A percentile compares a stretch with the other conserved stretches of the same genome.
phyloP scores from a whole-genome alignment of 2,329 filamentous ascomycete species.

The Fusarium falciforme region DNA sequence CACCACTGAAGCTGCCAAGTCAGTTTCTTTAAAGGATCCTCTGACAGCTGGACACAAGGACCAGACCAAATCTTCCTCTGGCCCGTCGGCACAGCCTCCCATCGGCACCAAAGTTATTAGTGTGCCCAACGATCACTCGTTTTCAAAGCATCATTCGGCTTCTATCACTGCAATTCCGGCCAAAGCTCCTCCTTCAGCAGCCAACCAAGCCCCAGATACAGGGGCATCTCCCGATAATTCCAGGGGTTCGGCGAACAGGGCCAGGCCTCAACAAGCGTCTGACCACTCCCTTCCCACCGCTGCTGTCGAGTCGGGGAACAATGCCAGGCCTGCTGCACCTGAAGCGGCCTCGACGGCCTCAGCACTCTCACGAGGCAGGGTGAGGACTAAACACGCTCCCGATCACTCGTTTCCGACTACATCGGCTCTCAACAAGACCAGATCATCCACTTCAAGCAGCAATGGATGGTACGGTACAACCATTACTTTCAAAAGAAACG shows the following conservation, averaged over 20 bases:
- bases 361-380: not conserved
- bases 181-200: not conserved
- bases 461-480: conserved; percentile 21
- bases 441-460: not conserved
- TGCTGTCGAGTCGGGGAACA: not conserved
- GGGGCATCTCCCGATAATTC: not conserved
- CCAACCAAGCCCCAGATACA: not conserved
- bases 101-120: not conserved
- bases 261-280: conserved; percentile 12
- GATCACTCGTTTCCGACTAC: conserved; percentile 6
- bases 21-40: not conserved
- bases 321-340: not conserved
- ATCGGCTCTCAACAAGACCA: conserved; percentile 12
- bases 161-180: not conserved
- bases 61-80: not conserved
- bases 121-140: not conserved
- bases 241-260: conserved; percentile 8
- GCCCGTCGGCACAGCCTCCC: not conserved
- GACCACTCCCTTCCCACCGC: not conserved
- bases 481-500: conserved; percentile 24
- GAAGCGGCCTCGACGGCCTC: not conserved
- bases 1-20: not conserved
- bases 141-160: not conserved
- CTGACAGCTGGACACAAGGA: not conserved
- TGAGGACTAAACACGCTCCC: not conserved